Evolutionary conservation across 257 asterid genomes (phyloP), one percentile per base, ranked within the genome.

Genomic region (Scutellaria minor): DNA sequence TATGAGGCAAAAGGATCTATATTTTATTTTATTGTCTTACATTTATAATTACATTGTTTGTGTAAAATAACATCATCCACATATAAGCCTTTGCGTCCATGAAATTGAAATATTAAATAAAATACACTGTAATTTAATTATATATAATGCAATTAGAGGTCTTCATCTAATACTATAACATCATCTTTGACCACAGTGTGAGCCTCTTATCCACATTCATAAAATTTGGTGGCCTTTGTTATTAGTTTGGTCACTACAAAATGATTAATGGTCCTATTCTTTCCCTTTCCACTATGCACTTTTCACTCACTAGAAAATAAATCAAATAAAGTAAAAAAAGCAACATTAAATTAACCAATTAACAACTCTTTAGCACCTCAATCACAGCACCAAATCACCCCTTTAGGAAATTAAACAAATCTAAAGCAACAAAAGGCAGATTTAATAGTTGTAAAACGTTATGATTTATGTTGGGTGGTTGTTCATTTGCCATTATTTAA

Each of bases 281-380:
- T 37, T 66, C 71, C 22, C 51, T 59, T 58, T 77, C 73, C 58
- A 70, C 46, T 39, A 12, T 24, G 18, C 78, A 51, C 81, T 77
- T 71, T 77, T 57, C 54, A 45, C 22, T 37, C 57, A 55, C 53
- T 64, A n/a, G 1, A 31, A 27, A 31, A 31, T 31, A 31, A 31
- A 31, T 1, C 37, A 2, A 31, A 31, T 31, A 31, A 31, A 31
- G 37, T 31, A 2, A 31, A 31, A 31, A 20, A 51, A 50, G 10
- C 14, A 70, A 9, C 53, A 44, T 45, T 70, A 51, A 63, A 70
- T 70, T 53, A 70, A 31, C 48, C 20, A 39, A 13, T 45, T 69
- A 75, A 44, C 42, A 56, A 64, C 41, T 35, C 5, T 55, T 75
- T 64, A 7, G 0, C 2, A 53, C 54, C 71, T 51, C 59, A 77